Evolutionary conservation across 2,329 filamentous ascomycete genomes (phyloP).

Genomic region (Bipolaris sorokiniana): DNA sequence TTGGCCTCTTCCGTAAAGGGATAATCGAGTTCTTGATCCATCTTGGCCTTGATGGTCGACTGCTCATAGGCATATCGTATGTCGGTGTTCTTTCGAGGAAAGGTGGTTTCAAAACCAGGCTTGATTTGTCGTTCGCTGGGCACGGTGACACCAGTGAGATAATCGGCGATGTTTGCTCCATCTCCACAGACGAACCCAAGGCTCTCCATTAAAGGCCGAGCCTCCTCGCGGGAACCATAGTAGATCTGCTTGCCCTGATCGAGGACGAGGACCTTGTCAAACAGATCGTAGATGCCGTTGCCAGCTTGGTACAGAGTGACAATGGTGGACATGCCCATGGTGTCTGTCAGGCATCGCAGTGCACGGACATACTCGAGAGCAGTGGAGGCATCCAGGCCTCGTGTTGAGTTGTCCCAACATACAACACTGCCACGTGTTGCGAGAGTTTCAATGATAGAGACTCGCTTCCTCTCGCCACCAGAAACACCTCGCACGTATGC

Average conservation of each 20-base stretch:
- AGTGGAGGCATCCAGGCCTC: constrained; percentile 48
- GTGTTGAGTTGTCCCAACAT: constrained; percentile 54
- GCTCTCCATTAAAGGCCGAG: constrained; percentile 69
- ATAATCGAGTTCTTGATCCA: constrained; percentile 65
- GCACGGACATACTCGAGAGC: constrained; percentile 63
- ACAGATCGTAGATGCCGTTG: constrained; percentile 62
- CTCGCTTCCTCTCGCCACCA: constrained; percentile 72
- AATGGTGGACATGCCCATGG: constrained; percentile 57
- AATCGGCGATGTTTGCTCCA: constrained; percentile 72
- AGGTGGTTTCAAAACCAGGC: constrained; percentile 47
- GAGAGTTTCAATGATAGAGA: constrained; percentile 70
- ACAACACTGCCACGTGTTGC: constrained; percentile 64
- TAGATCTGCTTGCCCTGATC: constrained; percentile 80
- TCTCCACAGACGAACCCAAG: constrained; percentile 70
- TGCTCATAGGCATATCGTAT: constrained; percentile 58
- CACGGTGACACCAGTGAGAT: constrained; percentile 73
- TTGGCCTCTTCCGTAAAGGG: constrained; percentile 57
- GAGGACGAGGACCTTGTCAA: constrained; percentile 75
- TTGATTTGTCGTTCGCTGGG: constrained; percentile 51
- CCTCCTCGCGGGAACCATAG: constrained; percentile 66
- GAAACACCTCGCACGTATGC: constrained; percentile 70
- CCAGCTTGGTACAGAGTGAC: constrained; percentile 63
- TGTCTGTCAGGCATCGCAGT: constrained; percentile 57
- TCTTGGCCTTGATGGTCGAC: constrained; percentile 55
- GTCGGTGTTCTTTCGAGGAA: constrained; percentile 53